phyloP scores from a whole-genome alignment of 768 basidiomycete species.

The Rhodotorula sphaerocarpa region DNA sequence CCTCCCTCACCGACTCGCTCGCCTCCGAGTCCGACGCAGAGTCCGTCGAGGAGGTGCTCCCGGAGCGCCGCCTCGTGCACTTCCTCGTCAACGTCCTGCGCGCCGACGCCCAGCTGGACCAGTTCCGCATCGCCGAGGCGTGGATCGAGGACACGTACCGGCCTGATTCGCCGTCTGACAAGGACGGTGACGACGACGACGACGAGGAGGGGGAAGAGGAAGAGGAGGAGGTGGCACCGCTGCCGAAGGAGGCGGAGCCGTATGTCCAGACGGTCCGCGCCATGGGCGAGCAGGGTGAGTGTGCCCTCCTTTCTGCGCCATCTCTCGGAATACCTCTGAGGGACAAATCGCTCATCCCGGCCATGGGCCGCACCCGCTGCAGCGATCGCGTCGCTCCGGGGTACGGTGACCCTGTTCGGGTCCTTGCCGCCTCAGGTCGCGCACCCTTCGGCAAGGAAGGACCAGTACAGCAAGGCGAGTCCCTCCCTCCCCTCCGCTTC shows the following conservation, averaged over 20 bases:
- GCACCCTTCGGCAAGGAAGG: constrained; percentile 6
- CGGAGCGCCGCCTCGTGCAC: too few relatives aligned
- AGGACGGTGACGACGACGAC: constrained; percentile 13
- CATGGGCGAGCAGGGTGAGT: constrained; percentile 14
- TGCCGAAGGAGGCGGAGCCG: constrained; percentile 22
- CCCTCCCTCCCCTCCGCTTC: not conserved
- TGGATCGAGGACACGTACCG: constrained; percentile 27
- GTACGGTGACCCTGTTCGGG: not conserved
- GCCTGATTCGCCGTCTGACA: constrained; percentile 2
- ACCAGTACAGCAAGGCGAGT: constrained; percentile 29
- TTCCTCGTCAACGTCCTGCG: not conserved
- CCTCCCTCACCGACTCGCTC: not conserved
- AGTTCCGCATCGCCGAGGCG: constrained; percentile 23
- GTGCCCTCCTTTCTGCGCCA: too few relatives aligned
- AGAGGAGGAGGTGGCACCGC: constrained; percentile 13
- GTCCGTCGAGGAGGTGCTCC: not conserved
- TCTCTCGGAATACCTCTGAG: not conserved
- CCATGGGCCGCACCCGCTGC: not conserved
- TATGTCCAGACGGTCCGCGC: too few relatives aligned
- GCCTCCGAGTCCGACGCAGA: not conserved
- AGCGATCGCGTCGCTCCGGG: constrained; percentile 8
- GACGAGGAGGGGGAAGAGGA: constrained; percentile 22
- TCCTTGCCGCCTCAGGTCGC: not conserved
- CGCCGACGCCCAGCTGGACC: constrained; percentile 4
- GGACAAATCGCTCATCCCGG: not conserved